These are phyloP conservation scores for Panicum virgatum DNA, from an alignment of 202 grass and related monocot genomes.

Conservation along the genomic window DNA sequence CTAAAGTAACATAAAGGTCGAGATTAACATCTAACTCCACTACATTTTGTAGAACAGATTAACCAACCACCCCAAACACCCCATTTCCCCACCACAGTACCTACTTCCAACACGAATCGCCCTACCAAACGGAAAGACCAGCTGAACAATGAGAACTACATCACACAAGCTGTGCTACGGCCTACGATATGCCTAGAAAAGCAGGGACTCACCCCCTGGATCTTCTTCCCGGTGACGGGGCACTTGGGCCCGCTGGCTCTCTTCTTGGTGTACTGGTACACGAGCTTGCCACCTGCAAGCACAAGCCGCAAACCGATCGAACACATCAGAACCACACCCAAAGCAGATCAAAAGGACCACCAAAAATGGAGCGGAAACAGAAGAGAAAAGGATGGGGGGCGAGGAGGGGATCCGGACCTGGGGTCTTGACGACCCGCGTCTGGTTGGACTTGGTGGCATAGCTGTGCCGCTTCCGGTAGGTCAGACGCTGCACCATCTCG, in stretches of 20 bases:
- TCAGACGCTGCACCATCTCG: conserved; percentile 74
- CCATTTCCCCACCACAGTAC: neutral
- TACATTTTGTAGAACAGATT: conserved; percentile 8
- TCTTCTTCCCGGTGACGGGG: conserved; percentile 69
- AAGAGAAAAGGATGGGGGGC: neutral
- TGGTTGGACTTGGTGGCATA: conserved; percentile 85
- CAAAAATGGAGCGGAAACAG: neutral
- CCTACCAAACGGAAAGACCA: neutral
- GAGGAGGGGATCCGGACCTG: conserved; percentile 41
- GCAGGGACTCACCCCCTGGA: conserved; percentile 60
- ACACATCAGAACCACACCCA: neutral
- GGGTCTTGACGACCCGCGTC: conserved; percentile 81
- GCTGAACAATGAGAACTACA: neutral
- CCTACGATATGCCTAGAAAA: neutral
- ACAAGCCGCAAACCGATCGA: neutral
- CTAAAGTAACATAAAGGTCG: neutral
- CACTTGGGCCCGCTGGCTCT: conserved; percentile 69
- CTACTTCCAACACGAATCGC: neutral
- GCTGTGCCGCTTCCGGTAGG: conserved; percentile 78
- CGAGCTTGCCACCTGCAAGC: conserved; percentile 61
- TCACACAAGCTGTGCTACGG: neutral
- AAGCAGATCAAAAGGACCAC: conserved; percentile 2
- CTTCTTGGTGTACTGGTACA: conserved; percentile 80
- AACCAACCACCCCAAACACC: neutral
- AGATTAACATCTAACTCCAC: neutral